Conservation (phyloP, 768 basidiomycete species). For the Clavulina sp. region DNA sequence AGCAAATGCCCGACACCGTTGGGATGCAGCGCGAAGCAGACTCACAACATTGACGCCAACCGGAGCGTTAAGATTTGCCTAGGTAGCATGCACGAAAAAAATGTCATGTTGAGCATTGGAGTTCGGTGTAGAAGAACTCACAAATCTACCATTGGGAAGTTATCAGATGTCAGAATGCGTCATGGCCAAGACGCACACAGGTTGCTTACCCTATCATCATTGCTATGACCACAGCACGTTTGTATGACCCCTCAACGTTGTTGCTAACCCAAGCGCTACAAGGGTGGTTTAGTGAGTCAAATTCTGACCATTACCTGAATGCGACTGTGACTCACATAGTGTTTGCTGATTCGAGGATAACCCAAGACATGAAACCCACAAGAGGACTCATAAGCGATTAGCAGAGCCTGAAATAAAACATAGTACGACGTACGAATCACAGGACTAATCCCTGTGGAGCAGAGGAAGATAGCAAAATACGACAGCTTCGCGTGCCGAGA, state of each 20-base stretch:
- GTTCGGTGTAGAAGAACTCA: too few relatives aligned
- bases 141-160: too few relatives aligned
- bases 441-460: slow-evolving; percentile 62
- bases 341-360: too few relatives aligned
- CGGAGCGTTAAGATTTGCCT: slow-evolving; percentile 27
- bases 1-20: background rate
- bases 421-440: slow-evolving; percentile 36
- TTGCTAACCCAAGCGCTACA: slow-evolving; percentile 55
- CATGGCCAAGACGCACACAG: too few relatives aligned
- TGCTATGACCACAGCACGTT: slow-evolving; percentile 50
- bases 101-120: background rate
- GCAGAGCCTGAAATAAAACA: background rate
- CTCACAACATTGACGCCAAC: too few relatives aligned
- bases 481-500: background rate
- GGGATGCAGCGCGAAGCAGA: slow-evolving; percentile 2
- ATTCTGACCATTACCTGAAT: too few relatives aligned
- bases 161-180: background rate
- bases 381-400: background rate
- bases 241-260: slow-evolving; percentile 60
- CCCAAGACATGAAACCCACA: too few relatives aligned
- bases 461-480: slow-evolving; percentile 42
- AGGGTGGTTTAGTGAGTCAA: background rate
- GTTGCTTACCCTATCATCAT: slow-evolving; percentile 44
- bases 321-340: background rate
- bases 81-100: slow-evolving; percentile 17